Base-by-base conservation (phyloP, 331 rosid genomes). In the Acacia concinna region DNA sequence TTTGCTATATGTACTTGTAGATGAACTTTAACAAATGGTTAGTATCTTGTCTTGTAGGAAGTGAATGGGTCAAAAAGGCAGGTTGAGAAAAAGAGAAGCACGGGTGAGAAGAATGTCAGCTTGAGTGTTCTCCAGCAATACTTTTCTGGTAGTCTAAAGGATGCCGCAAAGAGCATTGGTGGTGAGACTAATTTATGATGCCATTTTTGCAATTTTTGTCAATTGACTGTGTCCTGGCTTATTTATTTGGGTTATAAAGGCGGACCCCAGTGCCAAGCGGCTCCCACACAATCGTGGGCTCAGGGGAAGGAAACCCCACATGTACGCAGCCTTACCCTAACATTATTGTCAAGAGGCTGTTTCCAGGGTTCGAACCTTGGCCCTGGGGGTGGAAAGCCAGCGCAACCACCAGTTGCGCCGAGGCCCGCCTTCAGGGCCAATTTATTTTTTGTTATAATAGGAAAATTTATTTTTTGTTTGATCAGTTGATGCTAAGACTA, bases 111-210 rank as follows among this genome's bases (percentile, higher is more conserved):
- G 85, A 93, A 80, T 82, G 97, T 95, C 85, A 93, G 99, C 83
- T 85, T 93, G 86, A 91, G 87, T 78, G 97, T 96, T 71, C 97
- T 96, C 71, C 97, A 89, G 77, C 98, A 89, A 74, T 88, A 96
- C 83, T 96, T 96, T 78, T 93, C 98, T 74, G 98, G 99, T 76
- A 96, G 97, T 88, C 89, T 96, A 34, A 96, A 96, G 89, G 98
- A 96, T 81, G 99, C 99, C 17, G 99, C 99, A 44, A 96, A 90
- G 81, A 90, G 91, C 87, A 89, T 96, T 60, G 99, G 99, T 23
- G 98, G 98, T 94, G 85, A 87, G 94, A 69, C 79, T 66, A 12
- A 23, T 14, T 25, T 25, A 30, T 56, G n/a, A 40, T 15, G 9
- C 66, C 40, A 27, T 51, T 37, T 41, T 23, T 38, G 30, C 47